Evolutionary conservation across 257 asterid genomes (phyloP), one percentile per base, ranked within the genome.

Genomic region (Capsicum chinense): DNA sequence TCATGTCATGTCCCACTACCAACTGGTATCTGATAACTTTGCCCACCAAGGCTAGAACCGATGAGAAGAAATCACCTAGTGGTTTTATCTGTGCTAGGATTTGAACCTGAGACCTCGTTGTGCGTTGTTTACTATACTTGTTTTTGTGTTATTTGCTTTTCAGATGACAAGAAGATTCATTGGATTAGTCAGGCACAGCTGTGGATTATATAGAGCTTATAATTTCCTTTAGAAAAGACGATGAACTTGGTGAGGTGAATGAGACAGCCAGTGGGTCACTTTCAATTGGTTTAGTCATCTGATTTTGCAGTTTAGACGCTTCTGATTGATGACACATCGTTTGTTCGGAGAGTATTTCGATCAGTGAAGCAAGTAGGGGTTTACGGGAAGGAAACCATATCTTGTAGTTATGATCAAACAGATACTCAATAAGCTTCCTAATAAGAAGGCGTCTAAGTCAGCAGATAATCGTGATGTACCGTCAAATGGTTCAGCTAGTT

Each of bases 341-440:
- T 39, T 83, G 11, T 68, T 44, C 21, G 57, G 69, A 52, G 10
- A 26, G 60, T 70, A 79, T 7, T 21, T 71, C 15, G 79, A 59
- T 54, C 79, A 48, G 44, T 19, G 66, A 17, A 56, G 79, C 85
- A 76, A 21, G 69, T 63, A 63, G 70, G 70, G 39, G 69, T 62
- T 83, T 87, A 56, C 14, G 15, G 58, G 58, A 6, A 73, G 85
- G 68, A 68, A 81, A 83, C 82, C 79, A 66, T 84, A 86, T 63
- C 58, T 57, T 60, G 63, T 58, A 88, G 92, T 84, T 79, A 93
- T 93, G 97, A 90, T 92, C 85, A 93, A 92, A 83, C 91, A 91
- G 83, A 89, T 93, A 80, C 92, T 93, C 35, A 93, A 90, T 87
- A 89, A 86, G 90, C 91, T 93, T 85, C 97, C 97, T 2, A 86